Evolutionary conservation across 768 basidiomycete species (phyloP), one percentile per base, ranked within the genome.

Genomic region (Tricholoma terreum): DNA sequence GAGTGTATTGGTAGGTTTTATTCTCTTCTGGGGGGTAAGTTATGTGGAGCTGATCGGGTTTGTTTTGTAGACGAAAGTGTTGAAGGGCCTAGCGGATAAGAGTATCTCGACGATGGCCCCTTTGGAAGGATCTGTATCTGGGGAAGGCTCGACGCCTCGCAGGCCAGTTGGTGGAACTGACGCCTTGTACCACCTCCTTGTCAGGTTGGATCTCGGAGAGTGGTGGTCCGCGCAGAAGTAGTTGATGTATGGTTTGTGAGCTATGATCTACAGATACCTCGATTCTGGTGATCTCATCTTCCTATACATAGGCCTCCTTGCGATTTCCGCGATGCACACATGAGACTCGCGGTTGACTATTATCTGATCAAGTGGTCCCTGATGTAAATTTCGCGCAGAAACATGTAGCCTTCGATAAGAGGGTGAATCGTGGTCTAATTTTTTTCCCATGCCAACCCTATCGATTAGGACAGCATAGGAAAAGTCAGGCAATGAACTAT

Each of bases 11-110:
- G 90, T 90, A 59, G 60, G 86, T 73, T 24, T 19, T 38, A 12
- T 22, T 6, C 53, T 49, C 22, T 6, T 19, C 6, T 40, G 5
- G n/a, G 15, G 2, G 42, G 10, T 21, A 24, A 1, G 40, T 45
- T 6, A 31, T 59, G 15, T 53, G 56, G 30, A 51, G 55, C 45
- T 69, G 30, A 57, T 36, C 19, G 33, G 34, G 31, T 43, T 56
- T 24, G 21, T 15, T 24, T 21, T 27, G 4, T 60, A 91, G 89
- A 75, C 78, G 1, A 82, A 78, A 62, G 75, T 81, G 5, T 63
- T 90, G 55, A 83, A 80, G 58, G 77, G 73, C 12, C 65, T 85
- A 43, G 75, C 81, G 10, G 88, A 89, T 49, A 87, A 84, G 62
- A 70, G 67, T 24, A 54, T 69, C 4, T 65, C 71, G 9, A 61